Evolutionary conservation across 306 rosid species (phyloP).

Genomic region (Comarum palustre): DNA sequence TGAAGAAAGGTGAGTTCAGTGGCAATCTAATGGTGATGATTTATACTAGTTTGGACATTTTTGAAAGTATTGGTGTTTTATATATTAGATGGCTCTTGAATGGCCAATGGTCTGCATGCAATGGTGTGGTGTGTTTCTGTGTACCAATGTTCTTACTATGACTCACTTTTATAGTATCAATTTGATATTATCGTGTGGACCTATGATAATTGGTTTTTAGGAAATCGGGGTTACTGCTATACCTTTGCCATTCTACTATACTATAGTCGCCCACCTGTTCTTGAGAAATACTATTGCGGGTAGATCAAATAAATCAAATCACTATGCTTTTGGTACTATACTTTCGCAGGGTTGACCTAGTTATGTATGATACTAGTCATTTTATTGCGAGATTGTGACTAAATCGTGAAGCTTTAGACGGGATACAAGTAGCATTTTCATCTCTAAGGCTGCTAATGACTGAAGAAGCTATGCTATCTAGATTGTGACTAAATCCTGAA

Average conservation of each 20-base stretch:
- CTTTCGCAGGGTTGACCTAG: neutral
- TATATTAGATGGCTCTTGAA: neutral
- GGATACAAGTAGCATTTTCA: neutral
- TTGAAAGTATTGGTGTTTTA: neutral
- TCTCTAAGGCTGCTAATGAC: neutral
- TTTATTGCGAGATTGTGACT: neutral
- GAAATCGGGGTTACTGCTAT: neutral
- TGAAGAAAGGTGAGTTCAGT: conserved; percentile 71
- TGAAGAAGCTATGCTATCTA: neutral
- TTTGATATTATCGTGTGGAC: neutral
- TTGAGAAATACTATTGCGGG: neutral
- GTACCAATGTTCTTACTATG: neutral
- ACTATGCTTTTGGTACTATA: neutral
- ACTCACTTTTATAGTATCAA: neutral
- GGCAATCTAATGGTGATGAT: neutral
- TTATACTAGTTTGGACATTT: neutral
- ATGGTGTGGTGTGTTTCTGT: neutral
- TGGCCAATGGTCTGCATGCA: neutral
- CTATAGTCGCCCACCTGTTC: neutral
- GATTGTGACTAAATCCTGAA: neutral
- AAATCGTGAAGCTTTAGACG: neutral
- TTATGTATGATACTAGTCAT: neutral
- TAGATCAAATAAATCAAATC: neutral
- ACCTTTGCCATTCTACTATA: neutral
- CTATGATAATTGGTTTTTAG: neutral